Percentiles rank a stretch among this genome's conserved stretches.
phyloP scores from a whole-genome alignment of 1,139 yeast species.

The Hemisphaericaspora lyxosophila region DNA sequence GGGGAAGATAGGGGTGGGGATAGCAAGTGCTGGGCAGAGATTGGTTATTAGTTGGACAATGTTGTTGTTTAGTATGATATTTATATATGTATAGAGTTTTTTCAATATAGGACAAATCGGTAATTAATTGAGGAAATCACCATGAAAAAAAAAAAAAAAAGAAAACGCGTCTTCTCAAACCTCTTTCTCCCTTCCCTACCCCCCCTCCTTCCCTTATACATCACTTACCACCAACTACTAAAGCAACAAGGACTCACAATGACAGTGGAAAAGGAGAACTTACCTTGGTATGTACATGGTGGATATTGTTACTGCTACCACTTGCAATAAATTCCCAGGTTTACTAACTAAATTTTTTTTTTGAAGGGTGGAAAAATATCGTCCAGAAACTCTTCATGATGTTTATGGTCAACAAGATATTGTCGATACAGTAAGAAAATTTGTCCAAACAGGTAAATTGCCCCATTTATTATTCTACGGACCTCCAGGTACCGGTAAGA shows the following conservation, averaged over 20 bases:
- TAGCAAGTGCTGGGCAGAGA: constrained; percentile 3
- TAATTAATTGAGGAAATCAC: no score
- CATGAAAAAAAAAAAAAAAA: constrained; percentile 1
- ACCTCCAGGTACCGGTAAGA: constrained; percentile 98
- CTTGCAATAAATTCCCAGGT: no score
- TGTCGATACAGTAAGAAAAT: constrained; percentile 76
- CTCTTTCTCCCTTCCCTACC: background rate
- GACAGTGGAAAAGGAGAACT: constrained; percentile 24
- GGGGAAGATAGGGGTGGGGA: constrained; percentile 24
- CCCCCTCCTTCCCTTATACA: background rate
- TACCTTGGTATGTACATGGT: constrained; percentile 46
- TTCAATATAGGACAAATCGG: no score
- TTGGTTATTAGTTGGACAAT: constrained; percentile 9
- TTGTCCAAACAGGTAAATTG: constrained; percentile 76
- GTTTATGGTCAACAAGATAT: constrained; percentile 91
- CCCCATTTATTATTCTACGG: constrained; percentile 94
- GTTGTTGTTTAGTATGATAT: constrained; percentile 5
- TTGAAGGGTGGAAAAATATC: constrained; percentile 87
- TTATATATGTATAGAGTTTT: constrained; percentile 5
- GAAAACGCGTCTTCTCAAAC: constrained; percentile 2
- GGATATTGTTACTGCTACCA: no score
- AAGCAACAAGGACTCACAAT: constrained; percentile 4
- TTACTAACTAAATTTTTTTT: no score
- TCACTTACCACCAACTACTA: no score
- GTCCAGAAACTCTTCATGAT: constrained; percentile 81